Percentiles rank a stretch among this genome's conserved stretches.
phyloP scores from a whole-genome alignment of 331 rosid genomes.

The Cydonia oblonga region DNA sequence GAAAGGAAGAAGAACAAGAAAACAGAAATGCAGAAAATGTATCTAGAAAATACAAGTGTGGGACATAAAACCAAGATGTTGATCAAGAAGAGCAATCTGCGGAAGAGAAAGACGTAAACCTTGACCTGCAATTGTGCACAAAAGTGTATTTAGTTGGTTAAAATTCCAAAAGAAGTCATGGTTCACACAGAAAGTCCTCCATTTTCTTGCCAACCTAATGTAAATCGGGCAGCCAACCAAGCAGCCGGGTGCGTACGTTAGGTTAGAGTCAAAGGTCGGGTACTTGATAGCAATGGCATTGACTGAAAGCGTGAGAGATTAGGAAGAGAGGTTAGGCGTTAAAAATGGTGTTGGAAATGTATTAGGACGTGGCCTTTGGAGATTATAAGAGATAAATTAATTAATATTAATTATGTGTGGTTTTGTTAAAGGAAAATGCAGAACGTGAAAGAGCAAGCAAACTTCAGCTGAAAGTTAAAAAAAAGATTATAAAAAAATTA shows the following conservation, averaged over 20 bases:
- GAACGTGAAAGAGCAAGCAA: background rate
- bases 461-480: too few relatives aligned
- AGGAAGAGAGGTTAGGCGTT: background rate
- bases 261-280: constrained; percentile 1
- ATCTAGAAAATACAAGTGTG: background rate
- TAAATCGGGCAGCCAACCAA: too few relatives aligned
- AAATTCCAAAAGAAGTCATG: background rate
- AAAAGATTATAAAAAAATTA: too few relatives aligned
- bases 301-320: background rate
- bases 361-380: background rate
- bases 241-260: too few relatives aligned
- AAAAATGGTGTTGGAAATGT: too few relatives aligned
- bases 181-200: background rate
- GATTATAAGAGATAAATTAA: too few relatives aligned
- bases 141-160: background rate
- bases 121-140: background rate
- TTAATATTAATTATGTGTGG: too few relatives aligned
- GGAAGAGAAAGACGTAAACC: background rate
- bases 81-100: background rate
- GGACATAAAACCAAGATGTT: background rate
- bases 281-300: background rate
- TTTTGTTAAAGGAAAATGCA: too few relatives aligned
- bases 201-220: background rate
- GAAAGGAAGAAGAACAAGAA: background rate
- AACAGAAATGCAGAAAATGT: background rate